A percentile compares a stretch with the other conserved stretches of the same genome.
Conservation (phyloP, 2,329 filamentous ascomycete species). For the Lomentospora prolificans region DNA sequence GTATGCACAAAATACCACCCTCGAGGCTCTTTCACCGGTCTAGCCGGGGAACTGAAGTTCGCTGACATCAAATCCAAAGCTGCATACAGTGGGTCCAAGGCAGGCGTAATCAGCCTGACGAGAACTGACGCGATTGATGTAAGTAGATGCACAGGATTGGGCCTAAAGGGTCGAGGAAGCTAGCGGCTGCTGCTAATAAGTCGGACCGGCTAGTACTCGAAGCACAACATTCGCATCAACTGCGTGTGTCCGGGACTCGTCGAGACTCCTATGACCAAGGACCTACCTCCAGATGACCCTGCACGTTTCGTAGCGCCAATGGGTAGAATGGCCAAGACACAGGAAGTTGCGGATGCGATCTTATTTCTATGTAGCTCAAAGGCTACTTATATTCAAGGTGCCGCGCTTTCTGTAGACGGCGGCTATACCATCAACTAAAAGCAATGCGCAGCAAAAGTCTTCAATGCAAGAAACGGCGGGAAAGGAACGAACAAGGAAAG, state of each 20-base stretch:
- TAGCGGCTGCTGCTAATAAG: background rate
- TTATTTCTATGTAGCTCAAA: conserved; percentile 34
- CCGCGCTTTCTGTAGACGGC: conserved; percentile 32
- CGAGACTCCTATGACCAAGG: conserved; percentile 33
- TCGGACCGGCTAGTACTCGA: conserved; percentile 25
- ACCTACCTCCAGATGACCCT: conserved; percentile 23
- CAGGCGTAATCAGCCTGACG: conserved; percentile 34
- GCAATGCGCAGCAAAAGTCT: background rate
- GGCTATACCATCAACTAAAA: conserved; percentile 16
- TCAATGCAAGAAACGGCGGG: background rate
- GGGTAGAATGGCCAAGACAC: conserved; percentile 29
- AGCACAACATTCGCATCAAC: conserved; percentile 34
- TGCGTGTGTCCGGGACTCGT: conserved; percentile 36
- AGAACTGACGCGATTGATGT: conserved; percentile 37
- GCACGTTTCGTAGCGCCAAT: conserved; percentile 25
- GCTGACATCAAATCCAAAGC: no score
- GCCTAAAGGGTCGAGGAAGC: background rate
- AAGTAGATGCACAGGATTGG: conserved; percentile 11
- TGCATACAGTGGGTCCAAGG: conserved; percentile 35
- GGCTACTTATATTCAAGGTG: conserved; percentile 34
- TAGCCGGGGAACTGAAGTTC: no score
- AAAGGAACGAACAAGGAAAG: background rate
- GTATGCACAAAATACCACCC: conserved; percentile 17
- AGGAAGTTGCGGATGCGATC: conserved; percentile 36
- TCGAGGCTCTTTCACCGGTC: no score